phyloP scores from a whole-genome alignment of 2,329 filamentous ascomycete species.

The Fusarium praegraminearum region DNA sequence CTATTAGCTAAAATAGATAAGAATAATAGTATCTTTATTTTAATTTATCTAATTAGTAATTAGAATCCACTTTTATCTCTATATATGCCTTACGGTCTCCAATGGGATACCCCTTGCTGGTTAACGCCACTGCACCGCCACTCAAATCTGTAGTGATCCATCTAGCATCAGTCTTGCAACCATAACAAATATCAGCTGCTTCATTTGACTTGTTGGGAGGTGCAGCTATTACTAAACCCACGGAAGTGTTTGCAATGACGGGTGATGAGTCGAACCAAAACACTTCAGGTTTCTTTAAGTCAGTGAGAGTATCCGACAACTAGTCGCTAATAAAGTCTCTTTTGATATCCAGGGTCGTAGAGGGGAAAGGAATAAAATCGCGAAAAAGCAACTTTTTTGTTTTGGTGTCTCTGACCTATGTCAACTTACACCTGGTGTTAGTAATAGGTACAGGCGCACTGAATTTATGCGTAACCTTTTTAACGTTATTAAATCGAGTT shows the following conservation, averaged over 20 bases:
- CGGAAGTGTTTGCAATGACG: constrained; percentile 23
- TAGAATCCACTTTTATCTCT: too few relatives aligned
- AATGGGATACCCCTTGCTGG: constrained; percentile 34
- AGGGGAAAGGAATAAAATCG: constrained; percentile 28
- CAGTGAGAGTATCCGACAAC: constrained; percentile 4
- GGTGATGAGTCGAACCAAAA: constrained; percentile 36
- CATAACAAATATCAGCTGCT: constrained; percentile 34
- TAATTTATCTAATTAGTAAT: too few relatives aligned
- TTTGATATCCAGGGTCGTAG: constrained; percentile 18
- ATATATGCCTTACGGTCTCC: too few relatives aligned
- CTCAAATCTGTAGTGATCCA: constrained; percentile 33
- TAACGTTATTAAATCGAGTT: constrained; percentile 30
- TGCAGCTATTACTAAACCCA: constrained; percentile 21
- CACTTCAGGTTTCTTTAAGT: constrained; percentile 21
- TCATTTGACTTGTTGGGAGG: constrained; percentile 16
- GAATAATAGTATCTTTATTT: too few relatives aligned
- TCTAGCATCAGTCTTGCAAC: constrained; percentile 39
- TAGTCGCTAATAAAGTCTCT: constrained; percentile 17
- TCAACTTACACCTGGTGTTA: constrained; percentile 31
- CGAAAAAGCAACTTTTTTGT: constrained; percentile 17
- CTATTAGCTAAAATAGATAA: too few relatives aligned
- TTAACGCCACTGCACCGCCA: constrained; percentile 29
- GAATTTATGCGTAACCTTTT: constrained; percentile 32
- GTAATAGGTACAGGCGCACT: constrained; percentile 30
- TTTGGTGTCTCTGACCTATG: constrained; percentile 12